Base-by-base conservation (phyloP, 805 yeast genomes). In the Metschnikowia rubicola region DNA sequence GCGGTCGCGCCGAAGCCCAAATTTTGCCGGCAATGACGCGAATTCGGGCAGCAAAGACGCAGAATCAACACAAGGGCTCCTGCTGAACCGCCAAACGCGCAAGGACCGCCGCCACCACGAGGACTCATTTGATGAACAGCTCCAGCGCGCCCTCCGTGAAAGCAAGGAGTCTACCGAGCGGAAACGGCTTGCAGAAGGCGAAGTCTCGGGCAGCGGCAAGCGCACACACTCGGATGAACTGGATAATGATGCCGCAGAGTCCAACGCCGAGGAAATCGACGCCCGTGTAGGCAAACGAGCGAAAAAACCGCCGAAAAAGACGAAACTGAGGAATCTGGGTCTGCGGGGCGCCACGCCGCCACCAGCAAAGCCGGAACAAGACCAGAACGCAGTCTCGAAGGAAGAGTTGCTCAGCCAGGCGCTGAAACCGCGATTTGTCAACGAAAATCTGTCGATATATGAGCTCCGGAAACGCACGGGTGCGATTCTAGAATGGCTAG, bases 401-500 rank as follows among this genome's bases (percentile, higher is more conserved):
- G 76, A 77, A 6, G 73, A 80, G 32, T 77, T 78, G 31, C 76
- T 81, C 36, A 81, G 77, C 51, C 87, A 84, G 62, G 86, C 92
- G 2, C 83, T 88, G 39, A 86, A 81, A 56, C 97, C 98, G 11
- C 79, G 96, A 46, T 71, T 82, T 37, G 97, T 96, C 7, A 84
- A 84, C 48, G 82, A 83, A 17, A 78, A 88, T 45, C 79, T 87
- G 3, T 79, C 90, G 3, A 65, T 91, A 50, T 78, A 79, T 56
- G 99, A 92, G 64, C 85, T 92, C 88, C 79, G 90, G 47, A 82
- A 88, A 59, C 77, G 99, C 49, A 86, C 90, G 2, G 85, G 88
- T 2, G 95, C 97, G 1, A 92, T 92, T 17, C 69, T 92, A 57
- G 98, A 94, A 66, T 94, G 91, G 75, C 78, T 92, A 26, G 88